Conservation (phyloP, 257 asterid species). For the Solanum habrochaites region DNA sequence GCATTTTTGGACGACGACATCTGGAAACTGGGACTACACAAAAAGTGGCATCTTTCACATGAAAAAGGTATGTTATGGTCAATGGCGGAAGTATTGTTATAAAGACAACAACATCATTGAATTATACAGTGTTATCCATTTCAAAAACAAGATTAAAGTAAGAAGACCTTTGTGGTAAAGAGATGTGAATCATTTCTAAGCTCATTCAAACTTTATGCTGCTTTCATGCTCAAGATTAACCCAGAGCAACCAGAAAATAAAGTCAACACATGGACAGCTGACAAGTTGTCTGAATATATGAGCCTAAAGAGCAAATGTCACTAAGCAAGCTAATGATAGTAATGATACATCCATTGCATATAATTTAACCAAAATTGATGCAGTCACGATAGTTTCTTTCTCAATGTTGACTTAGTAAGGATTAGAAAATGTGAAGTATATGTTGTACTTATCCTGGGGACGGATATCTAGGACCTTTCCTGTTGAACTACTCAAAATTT, state of each 20-base stretch:
- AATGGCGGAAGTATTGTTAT: neutral
- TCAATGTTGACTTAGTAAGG: neutral
- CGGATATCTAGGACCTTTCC: neutral
- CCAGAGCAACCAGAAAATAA: neutral
- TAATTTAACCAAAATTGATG: neutral
- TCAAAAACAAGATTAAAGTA: neutral
- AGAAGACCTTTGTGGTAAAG: neutral
- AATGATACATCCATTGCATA: neutral
- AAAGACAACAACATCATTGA: neutral
- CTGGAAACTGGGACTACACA: neutral
- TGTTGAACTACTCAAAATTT: neutral
- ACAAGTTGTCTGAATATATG: neutral
- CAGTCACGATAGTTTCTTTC: neutral
- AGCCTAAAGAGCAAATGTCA: neutral
- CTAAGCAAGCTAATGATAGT: neutral
- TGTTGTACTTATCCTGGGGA: neutral
- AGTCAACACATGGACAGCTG: neutral
- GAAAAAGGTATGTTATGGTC: neutral
- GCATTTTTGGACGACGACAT: neutral
- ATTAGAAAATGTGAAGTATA: neutral
- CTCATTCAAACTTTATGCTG: neutral
- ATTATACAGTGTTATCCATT: neutral
- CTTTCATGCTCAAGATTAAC: neutral
- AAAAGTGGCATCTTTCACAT: neutral
- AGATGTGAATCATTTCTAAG: neutral